Conservation (phyloP, 306 rosid genomes). For the Cucurbita maxima region DNA sequence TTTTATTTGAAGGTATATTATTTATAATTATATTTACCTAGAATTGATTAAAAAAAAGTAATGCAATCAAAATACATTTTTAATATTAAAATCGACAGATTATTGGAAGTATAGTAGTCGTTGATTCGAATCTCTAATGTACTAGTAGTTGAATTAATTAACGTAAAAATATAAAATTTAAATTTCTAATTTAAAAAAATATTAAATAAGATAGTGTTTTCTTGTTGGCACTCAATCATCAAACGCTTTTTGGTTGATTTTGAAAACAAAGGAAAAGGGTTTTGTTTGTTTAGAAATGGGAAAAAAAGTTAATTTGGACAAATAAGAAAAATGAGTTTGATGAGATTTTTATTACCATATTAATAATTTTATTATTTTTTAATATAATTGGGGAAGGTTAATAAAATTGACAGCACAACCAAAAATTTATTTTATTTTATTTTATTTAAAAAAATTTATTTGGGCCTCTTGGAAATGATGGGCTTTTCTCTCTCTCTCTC, state of each 20-base stretch:
- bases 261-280: background rate
- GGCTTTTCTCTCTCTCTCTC: conserved; percentile 5
- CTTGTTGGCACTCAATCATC: background rate
- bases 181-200: no score
- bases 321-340: background rate
- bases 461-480: conserved; percentile 49
- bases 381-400: conserved; percentile 19
- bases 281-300: background rate
- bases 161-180: no score
- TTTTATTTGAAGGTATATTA: no score
- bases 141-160: no score
- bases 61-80: no score
- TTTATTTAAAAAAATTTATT: conserved; percentile 14
- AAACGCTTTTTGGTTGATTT: background rate
- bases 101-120: no score
- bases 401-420: conserved; percentile 57
- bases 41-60: no score
- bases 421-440: background rate
- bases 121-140: no score
- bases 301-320: background rate
- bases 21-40: no score
- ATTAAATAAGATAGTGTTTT: background rate
- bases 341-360: background rate
- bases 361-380: background rate
- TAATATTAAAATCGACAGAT: no score